These are phyloP conservation scores for Backusella mclennaniae DNA, from an alignment of 192 early-diverging fungal genomes.

Conservation along the genomic window DNA sequence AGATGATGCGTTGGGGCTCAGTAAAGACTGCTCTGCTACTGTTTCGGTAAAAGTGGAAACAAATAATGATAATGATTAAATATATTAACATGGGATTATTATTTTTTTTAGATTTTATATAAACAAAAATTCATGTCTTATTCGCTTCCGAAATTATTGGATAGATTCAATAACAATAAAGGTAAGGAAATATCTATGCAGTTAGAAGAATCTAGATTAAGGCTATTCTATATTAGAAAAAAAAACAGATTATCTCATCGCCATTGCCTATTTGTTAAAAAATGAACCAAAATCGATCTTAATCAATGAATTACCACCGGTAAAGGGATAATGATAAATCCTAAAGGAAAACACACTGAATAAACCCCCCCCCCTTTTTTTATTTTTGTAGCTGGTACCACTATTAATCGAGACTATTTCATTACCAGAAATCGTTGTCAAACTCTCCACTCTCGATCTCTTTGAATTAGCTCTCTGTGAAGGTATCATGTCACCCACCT, in stretches of 20 bases:
- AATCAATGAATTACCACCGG: slow-evolving; percentile 70
- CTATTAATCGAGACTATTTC: slow-evolving; percentile 74
- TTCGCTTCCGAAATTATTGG: slow-evolving; percentile 66
- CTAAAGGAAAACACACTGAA: background rate
- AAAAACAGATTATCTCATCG: slow-evolving; percentile 74
- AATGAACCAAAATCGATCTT: slow-evolving; percentile 83
- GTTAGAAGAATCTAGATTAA: background rate
- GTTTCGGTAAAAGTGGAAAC: slow-evolving; percentile 42
- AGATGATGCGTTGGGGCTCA: slow-evolving; percentile 66
- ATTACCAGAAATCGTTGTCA: slow-evolving; percentile 63
- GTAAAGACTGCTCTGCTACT: slow-evolving; percentile 63
- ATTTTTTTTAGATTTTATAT: slow-evolving; percentile 60
- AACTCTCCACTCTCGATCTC: slow-evolving; percentile 72
- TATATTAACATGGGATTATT: background rate
- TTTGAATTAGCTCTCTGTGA: slow-evolving; percentile 71
- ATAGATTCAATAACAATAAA: slow-evolving; percentile 46
- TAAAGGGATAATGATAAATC: slow-evolving; percentile 33
- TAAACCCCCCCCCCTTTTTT: background rate
- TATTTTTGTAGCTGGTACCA: slow-evolving; percentile 61
- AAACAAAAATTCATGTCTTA: slow-evolving; percentile 85
- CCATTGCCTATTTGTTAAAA: slow-evolving; percentile 77
- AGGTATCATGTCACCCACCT: slow-evolving; percentile 48
- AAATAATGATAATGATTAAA: background rate
- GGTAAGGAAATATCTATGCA: slow-evolving; percentile 18
- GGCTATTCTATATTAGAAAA: slow-evolving; percentile 33